Percentiles rank a stretch among this genome's conserved stretches.
phyloP scores from a whole-genome alignment of 768 basidiomycete genomes.

The Rhizopogon roseolus region DNA sequence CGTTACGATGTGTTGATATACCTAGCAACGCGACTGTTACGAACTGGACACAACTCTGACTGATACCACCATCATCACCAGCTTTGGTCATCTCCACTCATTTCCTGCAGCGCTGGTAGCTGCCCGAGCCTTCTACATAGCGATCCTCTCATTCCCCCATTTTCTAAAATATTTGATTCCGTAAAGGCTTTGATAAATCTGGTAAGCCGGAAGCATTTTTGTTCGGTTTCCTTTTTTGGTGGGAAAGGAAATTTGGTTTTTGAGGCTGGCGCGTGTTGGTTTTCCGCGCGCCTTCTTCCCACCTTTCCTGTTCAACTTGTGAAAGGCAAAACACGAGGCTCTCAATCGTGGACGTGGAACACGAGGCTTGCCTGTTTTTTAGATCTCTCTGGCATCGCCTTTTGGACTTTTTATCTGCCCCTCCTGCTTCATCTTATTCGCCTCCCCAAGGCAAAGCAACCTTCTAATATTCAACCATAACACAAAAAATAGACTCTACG shows the following conservation, averaged over 20 bases:
- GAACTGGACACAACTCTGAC: neutral
- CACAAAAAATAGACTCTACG: slow-evolving; percentile 26
- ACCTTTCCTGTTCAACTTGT: slow-evolving; percentile 27
- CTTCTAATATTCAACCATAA: slow-evolving; percentile 15
- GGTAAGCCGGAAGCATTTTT: slow-evolving; percentile 22
- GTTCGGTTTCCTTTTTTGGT: slow-evolving; percentile 24
- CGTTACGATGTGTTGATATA: slow-evolving; percentile 2
- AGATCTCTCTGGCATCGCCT: neutral
- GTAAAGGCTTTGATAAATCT: slow-evolving; percentile 13
- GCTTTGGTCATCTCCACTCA: neutral
- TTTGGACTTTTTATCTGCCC: slow-evolving; percentile 13
- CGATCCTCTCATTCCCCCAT: slow-evolving; percentile 6
- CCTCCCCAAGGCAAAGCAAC: slow-evolving; percentile 4
- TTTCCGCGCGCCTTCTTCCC: slow-evolving; percentile 17
- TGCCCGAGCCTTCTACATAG: slow-evolving; percentile 1
- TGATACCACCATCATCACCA: neutral
- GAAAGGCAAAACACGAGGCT: slow-evolving; percentile 49
- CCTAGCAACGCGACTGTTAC: slow-evolving; percentile 18
- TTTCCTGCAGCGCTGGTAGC: slow-evolving; percentile 10
- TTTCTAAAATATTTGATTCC: neutral
- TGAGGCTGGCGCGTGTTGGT: slow-evolving; percentile 26
- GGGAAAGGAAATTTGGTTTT: slow-evolving; percentile 26
- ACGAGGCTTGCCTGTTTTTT: slow-evolving; percentile 40
- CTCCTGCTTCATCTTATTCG: slow-evolving; percentile 15
- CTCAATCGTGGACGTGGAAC: slow-evolving; percentile 29